phyloP scores from a whole-genome alignment of 192 early-diverging fungal genomes.

The Coemansia sp. region DNA sequence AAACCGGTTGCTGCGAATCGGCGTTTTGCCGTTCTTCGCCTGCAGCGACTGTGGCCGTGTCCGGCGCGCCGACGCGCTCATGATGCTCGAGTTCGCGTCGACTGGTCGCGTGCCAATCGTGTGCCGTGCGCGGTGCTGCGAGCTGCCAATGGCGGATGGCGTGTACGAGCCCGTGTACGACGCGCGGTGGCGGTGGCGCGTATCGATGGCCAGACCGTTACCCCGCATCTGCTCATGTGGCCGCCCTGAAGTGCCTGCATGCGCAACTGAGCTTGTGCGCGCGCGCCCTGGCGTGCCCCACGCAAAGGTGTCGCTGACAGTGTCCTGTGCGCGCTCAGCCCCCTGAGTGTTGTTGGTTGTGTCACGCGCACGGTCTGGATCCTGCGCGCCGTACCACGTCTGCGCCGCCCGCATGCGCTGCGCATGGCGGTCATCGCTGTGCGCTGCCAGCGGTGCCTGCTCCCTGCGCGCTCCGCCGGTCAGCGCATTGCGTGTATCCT shows the following conservation, averaged over 20 bases:
- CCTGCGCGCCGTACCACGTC: constrained; percentile 17
- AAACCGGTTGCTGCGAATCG: constrained; percentile 50
- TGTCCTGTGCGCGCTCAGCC: constrained; percentile 4
- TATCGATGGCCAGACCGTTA: constrained; percentile 24
- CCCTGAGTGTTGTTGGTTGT: background rate
- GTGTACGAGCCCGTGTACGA: constrained; percentile 37
- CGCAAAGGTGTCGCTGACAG: constrained; percentile 39
- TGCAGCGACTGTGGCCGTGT: constrained; percentile 17
- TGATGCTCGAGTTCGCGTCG: constrained; percentile 36
- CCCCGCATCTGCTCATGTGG: constrained; percentile 17
- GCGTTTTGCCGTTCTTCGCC: constrained; percentile 25
- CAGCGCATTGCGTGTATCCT: constrained; percentile 46
- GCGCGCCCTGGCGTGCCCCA: constrained; percentile 36
- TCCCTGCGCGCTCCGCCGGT: constrained; percentile 18
- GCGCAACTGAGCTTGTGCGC: constrained; percentile 41
- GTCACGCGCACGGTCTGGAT: background rate
- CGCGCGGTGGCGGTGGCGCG: constrained; percentile 25
- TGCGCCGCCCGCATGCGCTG: constrained; percentile 14
- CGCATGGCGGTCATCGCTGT: constrained; percentile 6
- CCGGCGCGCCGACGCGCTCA: constrained; percentile 29
- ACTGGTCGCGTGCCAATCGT: constrained; percentile 3
- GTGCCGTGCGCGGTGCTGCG: constrained; percentile 13
- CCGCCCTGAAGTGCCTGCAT: constrained; percentile 2
- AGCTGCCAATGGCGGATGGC: constrained; percentile 33
- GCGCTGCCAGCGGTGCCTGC: background rate